Evolutionary conservation across 2,329 filamentous ascomycete genomes (phyloP), one percentile per base, ranked within the genome.

Genomic region (Fusarium metavorans): DNA sequence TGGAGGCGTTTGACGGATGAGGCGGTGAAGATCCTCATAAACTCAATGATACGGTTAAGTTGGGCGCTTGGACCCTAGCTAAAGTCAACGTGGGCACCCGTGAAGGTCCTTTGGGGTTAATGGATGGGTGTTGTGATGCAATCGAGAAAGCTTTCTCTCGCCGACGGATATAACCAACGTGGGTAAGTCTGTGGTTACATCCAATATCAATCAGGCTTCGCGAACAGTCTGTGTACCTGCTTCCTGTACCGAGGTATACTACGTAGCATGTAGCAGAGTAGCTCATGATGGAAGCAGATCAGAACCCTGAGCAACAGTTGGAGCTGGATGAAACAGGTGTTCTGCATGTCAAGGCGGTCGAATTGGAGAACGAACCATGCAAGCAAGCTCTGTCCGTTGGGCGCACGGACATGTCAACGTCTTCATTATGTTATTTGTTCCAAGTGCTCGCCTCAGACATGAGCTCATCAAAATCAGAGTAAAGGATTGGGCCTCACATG

Each of bases 401-500:
- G 48, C 18, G 27, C 48, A 52, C 48, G 48, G 48, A 52, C 27
- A 13, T 32, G 25, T 25, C 37, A 66, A 70, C 39, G 32, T 65
- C 52, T 59, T 69, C 48, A 32, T 16, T 45, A 39, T 70, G 30
- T 43, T 56, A 25, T 37, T 41, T 34, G 54, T 65, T 37, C 13
- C 37, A 68, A 32, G 7, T 52, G 48, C 48, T 32, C 48, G 48
- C 27, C 41, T 70, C 58, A 54, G 64, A 45, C 60, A 66, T 69
- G 34, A 58, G 30, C 43, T 34, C 50, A 34, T 54, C 48, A 54
- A 52, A 52, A 54, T 11, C 48, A 20, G 20, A 13, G 27, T 5
- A 18, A 6, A 57, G 52, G 30, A 34, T 57, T 34, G 32, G 52
- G 30, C 13, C 14, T 35, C n/a, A n/a, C 14, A 20, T 23, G 52